Evolutionary conservation across 768 basidiomycete species (phyloP).

Genomic region (Calocera viscosa): DNA sequence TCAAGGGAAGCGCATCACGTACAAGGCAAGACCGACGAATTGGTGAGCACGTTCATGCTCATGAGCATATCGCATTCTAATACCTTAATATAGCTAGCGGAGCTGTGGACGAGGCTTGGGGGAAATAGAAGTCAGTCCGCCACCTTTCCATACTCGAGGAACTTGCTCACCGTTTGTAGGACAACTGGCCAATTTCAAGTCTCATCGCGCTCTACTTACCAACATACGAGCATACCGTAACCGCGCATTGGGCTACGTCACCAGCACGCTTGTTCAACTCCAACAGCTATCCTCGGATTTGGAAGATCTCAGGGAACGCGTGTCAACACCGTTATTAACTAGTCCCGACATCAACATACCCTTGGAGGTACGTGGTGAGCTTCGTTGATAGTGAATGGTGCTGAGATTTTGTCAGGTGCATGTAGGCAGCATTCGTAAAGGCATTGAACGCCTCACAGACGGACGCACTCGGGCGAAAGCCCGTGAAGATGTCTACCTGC

Average conservation of each 20-base stretch:
- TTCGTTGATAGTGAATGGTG: neutral
- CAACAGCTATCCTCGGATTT: neutral
- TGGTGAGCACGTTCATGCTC: neutral
- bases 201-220: neutral
- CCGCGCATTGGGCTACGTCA: neutral
- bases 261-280: neutral
- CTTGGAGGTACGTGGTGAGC: neutral
- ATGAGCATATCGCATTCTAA: neutral
- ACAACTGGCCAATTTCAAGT: neutral
- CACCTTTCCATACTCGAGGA: neutral
- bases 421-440: neutral
- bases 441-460: neutral
- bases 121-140: neutral
- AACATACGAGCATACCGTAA: neutral
- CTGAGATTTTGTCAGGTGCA: neutral
- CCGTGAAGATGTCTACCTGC: neutral
- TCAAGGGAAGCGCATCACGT: neutral
- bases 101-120: neutral
- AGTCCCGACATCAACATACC: neutral
- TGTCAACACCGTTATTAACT: neutral
- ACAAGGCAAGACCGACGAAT: neutral
- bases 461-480: neutral
- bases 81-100: neutral
- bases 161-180: neutral
- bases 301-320: neutral